Base-by-base conservation (phyloP, 2,329 filamentous ascomycete genomes). In the Trichoderma afroharzianum region DNA sequence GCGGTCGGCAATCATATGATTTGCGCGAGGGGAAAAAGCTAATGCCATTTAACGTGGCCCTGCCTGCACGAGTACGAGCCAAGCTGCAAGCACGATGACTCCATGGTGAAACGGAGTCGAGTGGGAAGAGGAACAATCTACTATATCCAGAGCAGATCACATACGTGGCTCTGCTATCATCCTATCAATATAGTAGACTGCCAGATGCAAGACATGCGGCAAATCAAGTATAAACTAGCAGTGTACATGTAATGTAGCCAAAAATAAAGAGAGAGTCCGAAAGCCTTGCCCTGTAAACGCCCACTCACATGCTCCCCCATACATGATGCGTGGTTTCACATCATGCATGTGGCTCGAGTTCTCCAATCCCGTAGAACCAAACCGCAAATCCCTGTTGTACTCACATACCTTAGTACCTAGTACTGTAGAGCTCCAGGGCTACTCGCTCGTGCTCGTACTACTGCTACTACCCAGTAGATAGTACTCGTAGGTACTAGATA, bases 31-130 rank as follows among this genome's bases (percentile, higher is more conserved):
- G 26, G 55, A 43, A 63, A 63, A 30, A 15, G 18, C 39, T 50
- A 50, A 50, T 39, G 62, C 62, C n/a, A 21, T 59, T 68, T 33
- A 26, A 68, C 55, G 66, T 68, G 66, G 55, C 66, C 59, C 26
- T 59, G 57, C 57, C n/a, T 33, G 28, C n/a, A 33, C 28, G 47
- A 53, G 36, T 39, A 39, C 36, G 36, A 39, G 36, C 9, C 43
- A 4, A 33, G 55, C 21, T 12, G 26, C 55, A 32, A 59, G 28
- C 47, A 53, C 47, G 47, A 53, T 53, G 47, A 53, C 47, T 53
- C 9, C 47, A 11, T 53, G 47, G 47, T 53, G 47, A 24, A 53
- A 53, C 47, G 21, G 24, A 21, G 30, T 30, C 28, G 58, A 39
- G 18, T 9, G n/a, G 18, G 58, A 33, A 24, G 58, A 5, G n/a